Evolutionary conservation across 2,329 filamentous ascomycete genomes (phyloP).

Genomic region (Diaporthe citrichinensis): DNA sequence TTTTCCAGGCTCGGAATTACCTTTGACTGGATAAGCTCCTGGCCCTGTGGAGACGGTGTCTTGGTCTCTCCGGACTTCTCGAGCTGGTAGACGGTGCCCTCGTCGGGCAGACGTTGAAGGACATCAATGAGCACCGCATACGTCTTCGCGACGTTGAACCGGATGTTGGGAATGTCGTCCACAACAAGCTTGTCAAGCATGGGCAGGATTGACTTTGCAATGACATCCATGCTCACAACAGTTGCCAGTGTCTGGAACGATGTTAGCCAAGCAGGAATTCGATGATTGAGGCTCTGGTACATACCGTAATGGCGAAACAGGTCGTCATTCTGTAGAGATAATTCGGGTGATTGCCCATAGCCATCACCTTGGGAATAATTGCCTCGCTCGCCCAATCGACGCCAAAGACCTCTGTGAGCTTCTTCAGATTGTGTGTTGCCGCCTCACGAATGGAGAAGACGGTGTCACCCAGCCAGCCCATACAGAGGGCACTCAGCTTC

Average conservation of each 20-base stretch:
- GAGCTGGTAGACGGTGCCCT: slow-evolving; percentile 86
- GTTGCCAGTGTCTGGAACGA: slow-evolving; percentile 84
- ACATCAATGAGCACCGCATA: slow-evolving; percentile 91
- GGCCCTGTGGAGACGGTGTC: slow-evolving; percentile 77
- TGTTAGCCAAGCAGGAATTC: slow-evolving; percentile 44
- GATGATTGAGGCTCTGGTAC: slow-evolving; percentile 54
- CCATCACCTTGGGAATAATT: slow-evolving; percentile 98
- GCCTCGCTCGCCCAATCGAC: slow-evolving; percentile 97
- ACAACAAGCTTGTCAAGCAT: slow-evolving; percentile 95
- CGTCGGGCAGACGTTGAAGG: slow-evolving; percentile 89
- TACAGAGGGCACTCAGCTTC: slow-evolving; percentile 94
- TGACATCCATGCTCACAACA: slow-evolving; percentile 93
- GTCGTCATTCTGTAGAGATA: slow-evolving; percentile 99
- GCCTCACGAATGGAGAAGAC: slow-evolving; percentile 99
- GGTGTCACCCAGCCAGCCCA: slow-evolving; percentile 98
- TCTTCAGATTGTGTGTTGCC: slow-evolving; percentile 97
- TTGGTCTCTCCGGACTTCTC: slow-evolving; percentile 81
- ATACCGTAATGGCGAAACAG: slow-evolving; percentile 98
- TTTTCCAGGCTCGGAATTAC: slow-evolving; percentile 93
- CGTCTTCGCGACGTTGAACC: slow-evolving; percentile 99
- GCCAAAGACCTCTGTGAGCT: slow-evolving; percentile 98
- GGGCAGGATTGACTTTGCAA: slow-evolving; percentile 91
- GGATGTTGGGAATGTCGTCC: slow-evolving; percentile 98
- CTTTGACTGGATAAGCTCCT: slow-evolving; percentile 86
- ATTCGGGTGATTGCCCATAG: slow-evolving; percentile 98